Evolutionary conservation across 441 rosid genomes (phyloP).

Genomic region (Pelargonium cotyledonis): DNA sequence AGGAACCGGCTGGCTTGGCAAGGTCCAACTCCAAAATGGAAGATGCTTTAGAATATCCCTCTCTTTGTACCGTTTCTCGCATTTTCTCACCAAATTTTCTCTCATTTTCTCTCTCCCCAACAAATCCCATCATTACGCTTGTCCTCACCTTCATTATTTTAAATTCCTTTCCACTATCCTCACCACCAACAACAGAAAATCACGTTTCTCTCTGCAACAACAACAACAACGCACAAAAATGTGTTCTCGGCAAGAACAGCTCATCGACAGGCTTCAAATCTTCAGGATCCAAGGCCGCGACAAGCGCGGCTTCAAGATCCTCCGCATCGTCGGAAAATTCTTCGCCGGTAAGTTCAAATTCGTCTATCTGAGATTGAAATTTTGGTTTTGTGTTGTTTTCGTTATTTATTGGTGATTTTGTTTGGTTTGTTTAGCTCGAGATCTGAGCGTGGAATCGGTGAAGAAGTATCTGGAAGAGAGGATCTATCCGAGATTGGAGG

Average conservation of each 20-base stretch:
- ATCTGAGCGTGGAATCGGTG: slow-evolving; percentile 42
- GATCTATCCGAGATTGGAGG: slow-evolving; percentile 50
- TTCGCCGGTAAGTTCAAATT: slow-evolving; percentile 44
- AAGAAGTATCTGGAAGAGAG: slow-evolving; percentile 46
- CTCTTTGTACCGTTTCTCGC: not conserved
- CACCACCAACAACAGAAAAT: too few relatives aligned
- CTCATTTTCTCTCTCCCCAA: not conserved
- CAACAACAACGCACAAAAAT: too few relatives aligned
- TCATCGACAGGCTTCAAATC: slow-evolving; percentile 48
- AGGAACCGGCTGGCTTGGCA: too few relatives aligned
- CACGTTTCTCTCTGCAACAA: too few relatives aligned
- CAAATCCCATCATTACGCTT: not conserved
- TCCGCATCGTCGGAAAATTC: slow-evolving; percentile 54
- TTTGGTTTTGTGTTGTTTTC: not conserved
- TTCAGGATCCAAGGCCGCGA: slow-evolving; percentile 77
- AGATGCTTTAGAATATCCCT: not conserved
- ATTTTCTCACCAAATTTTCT: not conserved
- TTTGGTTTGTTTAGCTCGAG: slow-evolving; percentile 31
- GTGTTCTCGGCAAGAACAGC: slow-evolving; percentile 30
- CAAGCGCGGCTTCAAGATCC: slow-evolving; percentile 64
- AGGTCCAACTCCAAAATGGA: too few relatives aligned
- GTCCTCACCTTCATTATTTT: slow-evolving; percentile 13
- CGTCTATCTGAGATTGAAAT: not conserved
- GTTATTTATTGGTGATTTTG: slow-evolving; percentile 10
- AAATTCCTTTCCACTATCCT: not conserved